Conservation (phyloP, 176 grass and related monocot genomes). For the Cocos nucifera region DNA sequence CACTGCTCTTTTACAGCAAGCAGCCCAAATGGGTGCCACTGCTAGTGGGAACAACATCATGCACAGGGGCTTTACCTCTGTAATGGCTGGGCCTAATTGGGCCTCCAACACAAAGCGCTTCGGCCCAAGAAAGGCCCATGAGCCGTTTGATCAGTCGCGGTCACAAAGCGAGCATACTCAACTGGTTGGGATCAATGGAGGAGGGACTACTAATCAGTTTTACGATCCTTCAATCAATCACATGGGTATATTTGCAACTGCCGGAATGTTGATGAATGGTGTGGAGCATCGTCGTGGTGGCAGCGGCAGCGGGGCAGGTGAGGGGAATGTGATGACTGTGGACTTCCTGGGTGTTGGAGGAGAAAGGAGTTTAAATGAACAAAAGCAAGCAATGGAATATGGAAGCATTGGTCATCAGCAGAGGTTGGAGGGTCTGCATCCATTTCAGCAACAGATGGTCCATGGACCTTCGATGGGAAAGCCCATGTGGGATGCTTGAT, state of each 20-base stretch:
- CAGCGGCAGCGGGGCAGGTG: not conserved
- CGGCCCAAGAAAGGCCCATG: not conserved
- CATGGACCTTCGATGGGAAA: too few species aligned
- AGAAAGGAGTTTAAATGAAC: conserved; percentile 1
- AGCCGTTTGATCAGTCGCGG: not conserved
- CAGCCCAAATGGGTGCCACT: conserved; percentile 38
- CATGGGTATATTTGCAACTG: not conserved
- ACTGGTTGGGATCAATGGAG: conserved; percentile 24
- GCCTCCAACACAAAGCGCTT: not conserved
- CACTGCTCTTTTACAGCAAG: conserved; percentile 63
- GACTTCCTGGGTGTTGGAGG: conserved; percentile 54
- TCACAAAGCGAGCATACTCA: not conserved
- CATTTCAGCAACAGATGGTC: too few species aligned
- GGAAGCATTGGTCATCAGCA: too few species aligned
- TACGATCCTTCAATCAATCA: not conserved
- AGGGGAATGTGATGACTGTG: conserved; percentile 24
- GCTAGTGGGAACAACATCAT: not conserved
- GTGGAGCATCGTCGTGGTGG: too few species aligned
- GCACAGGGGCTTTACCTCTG: conserved; percentile 1
- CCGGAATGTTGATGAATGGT: not conserved
- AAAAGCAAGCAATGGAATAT: not conserved
- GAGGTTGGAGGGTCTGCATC: too few species aligned
- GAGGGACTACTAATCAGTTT: not conserved
- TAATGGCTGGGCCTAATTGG: conserved; percentile 10
- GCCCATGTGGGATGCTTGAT: too few species aligned